These are phyloP conservation scores for Condylostoma magnum DNA, from an alignment of 169 alveolate species.

Conservation along the genomic window DNA sequence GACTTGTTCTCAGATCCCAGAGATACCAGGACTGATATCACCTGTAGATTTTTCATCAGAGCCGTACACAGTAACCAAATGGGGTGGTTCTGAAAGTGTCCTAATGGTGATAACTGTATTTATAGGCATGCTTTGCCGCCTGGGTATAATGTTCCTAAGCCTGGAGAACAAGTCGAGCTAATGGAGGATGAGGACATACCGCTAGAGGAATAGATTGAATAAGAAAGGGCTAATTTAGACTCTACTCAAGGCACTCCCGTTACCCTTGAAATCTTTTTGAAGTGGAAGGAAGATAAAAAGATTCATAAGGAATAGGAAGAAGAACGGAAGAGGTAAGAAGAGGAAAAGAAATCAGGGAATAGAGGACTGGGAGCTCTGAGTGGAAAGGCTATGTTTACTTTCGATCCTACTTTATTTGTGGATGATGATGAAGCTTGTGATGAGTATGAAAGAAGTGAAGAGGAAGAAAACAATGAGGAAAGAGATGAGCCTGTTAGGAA, in stretches of 20 bases:
- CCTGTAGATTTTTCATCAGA: constrained; percentile 94
- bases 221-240: constrained; percentile 74
- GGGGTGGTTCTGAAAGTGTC: constrained; percentile 99
- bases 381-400: constrained; percentile 85
- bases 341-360: constrained; percentile 60
- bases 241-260: constrained; percentile 88
- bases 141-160: constrained; percentile 84
- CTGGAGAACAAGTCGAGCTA: constrained; percentile 65
- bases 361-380: constrained; percentile 62
- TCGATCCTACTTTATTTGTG: constrained; percentile 81
- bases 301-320: constrained; percentile 72
- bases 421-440: constrained; percentile 85
- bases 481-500: constrained; percentile 50
- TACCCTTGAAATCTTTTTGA: constrained; percentile 88
- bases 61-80: constrained; percentile 95
- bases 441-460: constrained; percentile 58
- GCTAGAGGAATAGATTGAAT: constrained; percentile 92
- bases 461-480: constrained; percentile 70
- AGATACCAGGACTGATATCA: constrained; percentile 84
- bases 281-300: constrained; percentile 88
- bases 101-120: constrained; percentile 97
- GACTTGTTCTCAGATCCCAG: constrained; percentile 32
- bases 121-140: constrained; percentile 97
- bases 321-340: constrained; percentile 77
- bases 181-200: constrained; percentile 71